A percentile compares a stretch with the other conserved stretches of the same genome.
These are phyloP conservation scores for Phlyctochytrium planicorne DNA, from an alignment of 192 early-diverging fungal genomes.

Conservation along the genomic window DNA sequence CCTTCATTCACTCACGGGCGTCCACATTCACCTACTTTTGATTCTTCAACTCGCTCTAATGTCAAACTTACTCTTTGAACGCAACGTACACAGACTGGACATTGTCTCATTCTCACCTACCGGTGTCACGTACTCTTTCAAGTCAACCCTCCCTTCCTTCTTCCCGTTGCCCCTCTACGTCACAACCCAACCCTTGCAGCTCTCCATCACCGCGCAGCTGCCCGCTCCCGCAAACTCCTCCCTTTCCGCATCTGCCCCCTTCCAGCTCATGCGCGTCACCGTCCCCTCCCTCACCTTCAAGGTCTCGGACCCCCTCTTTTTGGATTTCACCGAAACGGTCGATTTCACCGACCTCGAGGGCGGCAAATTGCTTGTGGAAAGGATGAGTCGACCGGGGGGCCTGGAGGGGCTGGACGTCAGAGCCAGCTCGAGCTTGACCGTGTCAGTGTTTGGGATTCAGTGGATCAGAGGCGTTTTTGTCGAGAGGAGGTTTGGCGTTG, in stretches of 20 bases:
- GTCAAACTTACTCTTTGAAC: too few species aligned
- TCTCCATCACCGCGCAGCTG: neutral
- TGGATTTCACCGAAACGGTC: constrained; percentile 1
- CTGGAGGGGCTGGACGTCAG: neutral
- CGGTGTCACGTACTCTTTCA: neutral
- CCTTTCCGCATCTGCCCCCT: neutral
- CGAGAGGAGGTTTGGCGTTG: neutral
- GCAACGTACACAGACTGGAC: neutral
- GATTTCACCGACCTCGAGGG: neutral
- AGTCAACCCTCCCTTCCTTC: neutral
- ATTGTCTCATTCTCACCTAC: neutral
- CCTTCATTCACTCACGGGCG: too few species aligned
- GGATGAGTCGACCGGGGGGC: neutral
- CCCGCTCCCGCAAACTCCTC: neutral
- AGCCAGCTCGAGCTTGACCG: neutral
- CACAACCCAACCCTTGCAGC: neutral
- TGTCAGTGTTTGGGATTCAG: constrained; percentile 9
- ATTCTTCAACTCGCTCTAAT: too few species aligned
- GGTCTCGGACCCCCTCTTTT: neutral
- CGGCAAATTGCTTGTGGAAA: neutral
- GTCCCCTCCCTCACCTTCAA: constrained; percentile 3
- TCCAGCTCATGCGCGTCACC: neutral
- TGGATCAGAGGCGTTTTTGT: neutral
- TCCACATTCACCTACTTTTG: too few species aligned
- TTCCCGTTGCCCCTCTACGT: constrained; percentile 3